A percentile compares a stretch with the other conserved stretches of the same genome.
Conservation (phyloP, 441 rosid genomes). For the Flueggea neowawraea region DNA sequence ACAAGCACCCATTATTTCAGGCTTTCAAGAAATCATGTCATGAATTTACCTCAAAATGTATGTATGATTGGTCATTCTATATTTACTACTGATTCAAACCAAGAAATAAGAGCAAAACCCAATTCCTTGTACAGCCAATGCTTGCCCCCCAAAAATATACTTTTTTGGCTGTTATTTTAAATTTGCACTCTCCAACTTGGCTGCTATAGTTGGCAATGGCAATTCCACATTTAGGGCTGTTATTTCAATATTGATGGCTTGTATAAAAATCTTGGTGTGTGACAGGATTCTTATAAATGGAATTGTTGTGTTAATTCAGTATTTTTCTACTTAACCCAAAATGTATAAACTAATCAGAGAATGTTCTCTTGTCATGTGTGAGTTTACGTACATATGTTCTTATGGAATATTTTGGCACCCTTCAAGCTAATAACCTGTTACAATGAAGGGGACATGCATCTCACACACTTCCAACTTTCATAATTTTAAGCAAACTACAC, state of each 20-base stretch:
- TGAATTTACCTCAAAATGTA: conserved; percentile 6
- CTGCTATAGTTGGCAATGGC: too few relatives aligned
- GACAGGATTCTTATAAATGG: not conserved
- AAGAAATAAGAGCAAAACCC: too few relatives aligned
- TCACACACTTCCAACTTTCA: not conserved
- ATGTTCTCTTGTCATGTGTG: not conserved
- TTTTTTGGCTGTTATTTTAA: too few relatives aligned
- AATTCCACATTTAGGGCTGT: too few relatives aligned
- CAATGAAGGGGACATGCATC: conserved; percentile 7
- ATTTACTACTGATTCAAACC: not conserved
- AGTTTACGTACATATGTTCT: too few relatives aligned
- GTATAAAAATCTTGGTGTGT: not conserved
- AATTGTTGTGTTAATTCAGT: not conserved
- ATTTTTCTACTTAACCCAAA: not conserved
- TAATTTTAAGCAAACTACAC: not conserved
- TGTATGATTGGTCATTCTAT: not conserved
- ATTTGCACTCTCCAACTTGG: too few relatives aligned
- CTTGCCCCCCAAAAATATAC: too few relatives aligned
- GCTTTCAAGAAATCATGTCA: conserved; percentile 8
- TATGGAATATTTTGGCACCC: not conserved
- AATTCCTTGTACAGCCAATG: too few relatives aligned
- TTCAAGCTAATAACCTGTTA: not conserved
- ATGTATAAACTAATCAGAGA: not conserved
- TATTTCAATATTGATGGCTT: too few relatives aligned
- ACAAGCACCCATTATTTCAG: conserved; percentile 12